Conservation (phyloP, 2,329 filamentous ascomycete species). For the Ophiocordyceps australis region DNA sequence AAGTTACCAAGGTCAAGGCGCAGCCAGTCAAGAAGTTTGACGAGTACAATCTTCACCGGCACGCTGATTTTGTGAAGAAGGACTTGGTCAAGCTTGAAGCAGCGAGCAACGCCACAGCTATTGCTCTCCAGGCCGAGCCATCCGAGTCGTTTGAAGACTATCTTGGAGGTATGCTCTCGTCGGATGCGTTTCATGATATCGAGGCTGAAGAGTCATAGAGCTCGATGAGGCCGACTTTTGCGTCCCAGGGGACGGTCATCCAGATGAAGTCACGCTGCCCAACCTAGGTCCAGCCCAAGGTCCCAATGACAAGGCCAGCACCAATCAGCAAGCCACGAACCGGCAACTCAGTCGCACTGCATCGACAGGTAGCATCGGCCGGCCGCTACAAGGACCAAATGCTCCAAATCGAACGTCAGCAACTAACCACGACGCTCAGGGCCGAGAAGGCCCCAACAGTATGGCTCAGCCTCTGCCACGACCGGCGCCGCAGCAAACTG, state of each 20-base stretch:
- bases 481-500: constrained; percentile 8
- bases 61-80: constrained; percentile 55
- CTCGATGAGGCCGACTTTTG: constrained; percentile 66
- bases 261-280: constrained; percentile 54
- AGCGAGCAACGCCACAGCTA: constrained; percentile 1
- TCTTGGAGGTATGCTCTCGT: constrained; percentile 25
- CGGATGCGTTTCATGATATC: constrained; percentile 16
- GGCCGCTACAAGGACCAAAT: constrained; percentile 15
- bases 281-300: constrained; percentile 7
- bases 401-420: constrained; percentile 8
- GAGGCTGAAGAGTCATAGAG: constrained; percentile 28
- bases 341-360: constrained; percentile 5
- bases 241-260: constrained; percentile 49
- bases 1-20: constrained; percentile 79
- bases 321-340: constrained; percentile 6
- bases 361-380: constrained; percentile 5
- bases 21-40: constrained; percentile 56
- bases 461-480: constrained; percentile 11
- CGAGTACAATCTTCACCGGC: constrained; percentile 62
- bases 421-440: constrained; percentile 4
- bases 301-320: constrained; percentile 4
- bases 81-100: constrained; percentile 18
- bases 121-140: constrained; percentile 11
- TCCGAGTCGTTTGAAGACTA: constrained; percentile 32
- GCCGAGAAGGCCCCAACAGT: constrained; percentile 6